Conservation (phyloP, 2,329 filamentous ascomycete species). For the Penicillium oxalicum region DNA sequence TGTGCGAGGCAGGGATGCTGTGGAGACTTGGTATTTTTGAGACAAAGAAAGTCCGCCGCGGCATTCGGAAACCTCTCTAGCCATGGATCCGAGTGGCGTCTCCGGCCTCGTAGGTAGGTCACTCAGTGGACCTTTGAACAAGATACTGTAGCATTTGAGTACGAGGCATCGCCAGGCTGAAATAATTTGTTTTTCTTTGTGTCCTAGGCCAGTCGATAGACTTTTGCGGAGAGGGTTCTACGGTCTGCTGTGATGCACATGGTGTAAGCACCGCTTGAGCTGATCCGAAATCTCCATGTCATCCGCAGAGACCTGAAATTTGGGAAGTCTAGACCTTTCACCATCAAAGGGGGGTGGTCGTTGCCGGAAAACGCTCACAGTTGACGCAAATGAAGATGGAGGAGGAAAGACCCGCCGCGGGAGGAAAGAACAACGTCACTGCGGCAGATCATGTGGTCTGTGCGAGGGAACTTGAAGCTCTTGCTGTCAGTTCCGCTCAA, state of each 20-base stretch:
- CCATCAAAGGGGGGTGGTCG: too few relatives aligned
- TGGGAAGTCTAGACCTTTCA: too few relatives aligned
- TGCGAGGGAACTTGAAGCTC: not conserved
- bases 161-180: not conserved
- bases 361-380: too few relatives aligned
- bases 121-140: not conserved
- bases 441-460: not conserved
- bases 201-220: too few relatives aligned
- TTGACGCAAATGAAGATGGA: too few relatives aligned
- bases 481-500: not conserved
- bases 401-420: too few relatives aligned
- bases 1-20: slow-evolving; percentile 6
- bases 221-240: too few relatives aligned
- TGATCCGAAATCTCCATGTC: too few relatives aligned
- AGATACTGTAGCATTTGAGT: not conserved
- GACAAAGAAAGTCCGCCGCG: slow-evolving; percentile 9
- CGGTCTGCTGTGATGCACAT: too few relatives aligned
- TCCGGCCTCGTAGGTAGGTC: not conserved
- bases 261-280: too few relatives aligned
- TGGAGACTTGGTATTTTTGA: not conserved
- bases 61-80: slow-evolving; percentile 4
- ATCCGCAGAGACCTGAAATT: too few relatives aligned
- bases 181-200: not conserved
- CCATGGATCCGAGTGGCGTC: not conserved
- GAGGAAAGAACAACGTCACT: not conserved